Base-by-base conservation (phyloP, 805 yeast species). In the Debaryomyces maramus region DNA sequence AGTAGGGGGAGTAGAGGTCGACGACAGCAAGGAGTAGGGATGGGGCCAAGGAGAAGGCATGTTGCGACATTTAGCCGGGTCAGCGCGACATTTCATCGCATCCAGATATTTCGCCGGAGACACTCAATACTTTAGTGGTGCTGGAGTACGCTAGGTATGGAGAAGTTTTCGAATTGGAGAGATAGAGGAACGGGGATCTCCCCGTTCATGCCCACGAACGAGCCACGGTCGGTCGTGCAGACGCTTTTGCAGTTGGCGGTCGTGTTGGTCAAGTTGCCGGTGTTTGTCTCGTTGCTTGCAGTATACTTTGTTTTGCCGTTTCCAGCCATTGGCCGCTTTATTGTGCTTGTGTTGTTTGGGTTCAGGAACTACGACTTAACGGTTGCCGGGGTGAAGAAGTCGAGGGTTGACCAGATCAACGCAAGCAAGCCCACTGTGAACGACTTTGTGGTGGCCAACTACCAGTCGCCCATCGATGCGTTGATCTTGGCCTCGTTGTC, bases 101-200 rank as follows among this genome's bases (percentile, higher is more conserved):
- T n/a, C n/a, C n/a, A n/a, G n/a, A n/a, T n/a, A n/a, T n/a, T n/a
- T n/a, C n/a, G n/a, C n/a, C n/a, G n/a, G n/a, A n/a, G n/a, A n/a
- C n/a, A n/a, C n/a, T n/a, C n/a, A n/a, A n/a, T n/a, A n/a, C n/a
- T n/a, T n/a, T n/a, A n/a, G n/a, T n/a, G n/a, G n/a, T n/a, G n/a
- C n/a, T n/a, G 13, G 24, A 17, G 29, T 10, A 16, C 11, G 23
- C 7, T 8, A n/a, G 13, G 4, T 14, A 85, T 89, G 96, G 95
- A 86, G 64, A 83, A 85, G 63, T 89, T 79, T 64, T 81, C 93
- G 18, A 75, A 76, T 45, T 88, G 86, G 83, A 75, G 96, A 61
- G 97, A 88, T 56, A 85, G 81, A 46, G 93, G 91, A 4, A 89
- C 97, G 1, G 97, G 97, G n/a, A 85, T 89, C 24, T 83, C 95